Evolutionary conservation across 2,329 filamentous ascomycete species (phyloP).

Genomic region (Alternaria hordeiaustralica): DNA sequence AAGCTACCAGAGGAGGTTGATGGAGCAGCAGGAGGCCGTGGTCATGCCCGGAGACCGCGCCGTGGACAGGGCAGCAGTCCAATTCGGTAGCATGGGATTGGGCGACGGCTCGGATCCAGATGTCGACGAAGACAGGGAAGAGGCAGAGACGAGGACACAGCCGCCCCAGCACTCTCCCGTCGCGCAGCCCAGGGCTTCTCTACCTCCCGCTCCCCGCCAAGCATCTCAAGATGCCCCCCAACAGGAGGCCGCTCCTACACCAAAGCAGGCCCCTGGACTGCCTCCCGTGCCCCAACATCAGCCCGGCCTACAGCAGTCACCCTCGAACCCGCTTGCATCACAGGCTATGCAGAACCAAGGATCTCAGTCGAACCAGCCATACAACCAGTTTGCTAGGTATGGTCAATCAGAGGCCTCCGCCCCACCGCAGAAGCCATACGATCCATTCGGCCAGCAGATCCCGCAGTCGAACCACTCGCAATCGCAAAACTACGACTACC

Average conservation of each 20-base stretch:
- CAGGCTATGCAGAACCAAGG: slow-evolving; percentile 62
- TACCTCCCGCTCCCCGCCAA: slow-evolving; percentile 72
- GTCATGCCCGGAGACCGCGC: slow-evolving; percentile 98
- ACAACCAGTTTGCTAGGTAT: slow-evolving; percentile 74
- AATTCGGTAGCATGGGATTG: slow-evolving; percentile 94
- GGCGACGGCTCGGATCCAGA: slow-evolving; percentile 74
- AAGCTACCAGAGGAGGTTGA: slow-evolving; percentile 82
- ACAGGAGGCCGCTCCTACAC: slow-evolving; percentile 54
- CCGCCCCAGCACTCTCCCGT: slow-evolving; percentile 92
- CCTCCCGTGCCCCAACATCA: slow-evolving; percentile 66
- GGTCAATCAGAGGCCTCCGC: slow-evolving; percentile 69
- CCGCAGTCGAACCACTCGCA: slow-evolving; percentile 45
- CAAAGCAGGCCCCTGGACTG: slow-evolving; percentile 67
- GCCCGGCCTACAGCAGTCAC: slow-evolving; percentile 50
- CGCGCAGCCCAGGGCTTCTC: slow-evolving; percentile 80
- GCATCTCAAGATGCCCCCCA: slow-evolving; percentile 47
- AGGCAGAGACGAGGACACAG: slow-evolving; percentile 91
- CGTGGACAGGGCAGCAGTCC: slow-evolving; percentile 88
- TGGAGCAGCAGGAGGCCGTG: slow-evolving; percentile 96
- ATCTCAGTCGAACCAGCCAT: slow-evolving; percentile 52
- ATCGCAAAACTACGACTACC: slow-evolving; percentile 56
- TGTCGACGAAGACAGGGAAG: slow-evolving; percentile 92
- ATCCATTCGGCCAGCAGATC: slow-evolving; percentile 82
- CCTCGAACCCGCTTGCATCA: slow-evolving; percentile 56
- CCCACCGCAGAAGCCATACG: slow-evolving; percentile 79